A percentile compares a stretch with the other conserved stretches of the same genome.
These are phyloP conservation scores for Tetrapisispora arboricola DNA, from an alignment of 805 yeast genomes.

Conservation along the genomic window DNA sequence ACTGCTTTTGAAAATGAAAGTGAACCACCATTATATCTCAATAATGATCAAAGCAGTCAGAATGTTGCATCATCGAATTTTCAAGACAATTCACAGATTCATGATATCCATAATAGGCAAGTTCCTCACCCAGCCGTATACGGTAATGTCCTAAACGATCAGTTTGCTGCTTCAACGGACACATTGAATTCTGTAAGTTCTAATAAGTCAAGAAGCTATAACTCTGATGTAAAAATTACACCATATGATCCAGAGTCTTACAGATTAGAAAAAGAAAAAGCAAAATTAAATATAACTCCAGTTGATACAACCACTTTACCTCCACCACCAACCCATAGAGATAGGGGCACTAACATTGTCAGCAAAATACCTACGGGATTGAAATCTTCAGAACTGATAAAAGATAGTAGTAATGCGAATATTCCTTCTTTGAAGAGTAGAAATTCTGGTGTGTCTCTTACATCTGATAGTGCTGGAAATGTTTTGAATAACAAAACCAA, in stretches of 20 bases:
- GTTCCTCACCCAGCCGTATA: constrained; percentile 1
- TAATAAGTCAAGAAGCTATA: background rate
- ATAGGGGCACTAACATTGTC: constrained; percentile 6
- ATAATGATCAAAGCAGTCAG: too few species aligned
- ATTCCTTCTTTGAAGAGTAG: background rate
- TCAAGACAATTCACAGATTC: constrained; percentile 3
- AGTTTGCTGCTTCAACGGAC: background rate
- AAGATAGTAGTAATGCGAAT: too few species aligned
- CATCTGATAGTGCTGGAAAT: background rate
- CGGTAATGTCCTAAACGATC: background rate
- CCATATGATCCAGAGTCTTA: constrained; percentile 14
- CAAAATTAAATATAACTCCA: constrained; percentile 6
- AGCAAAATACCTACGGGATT: background rate
- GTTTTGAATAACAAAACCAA: background rate
- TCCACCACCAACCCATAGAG: constrained; percentile 26
- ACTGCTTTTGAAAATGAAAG: too few species aligned
- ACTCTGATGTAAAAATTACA: constrained; percentile 7
- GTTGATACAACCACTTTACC: constrained; percentile 15
- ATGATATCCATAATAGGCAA: background rate
- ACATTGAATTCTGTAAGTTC: background rate
- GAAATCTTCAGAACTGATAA: background rate
- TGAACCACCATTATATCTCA: too few species aligned
- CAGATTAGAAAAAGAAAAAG: constrained; percentile 7
- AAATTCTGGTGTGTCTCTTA: background rate
- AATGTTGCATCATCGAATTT: background rate